These are phyloP conservation scores for Crithidia bombi DNA, from an alignment of 208 protist genomes.

Conservation along the genomic window DNA sequence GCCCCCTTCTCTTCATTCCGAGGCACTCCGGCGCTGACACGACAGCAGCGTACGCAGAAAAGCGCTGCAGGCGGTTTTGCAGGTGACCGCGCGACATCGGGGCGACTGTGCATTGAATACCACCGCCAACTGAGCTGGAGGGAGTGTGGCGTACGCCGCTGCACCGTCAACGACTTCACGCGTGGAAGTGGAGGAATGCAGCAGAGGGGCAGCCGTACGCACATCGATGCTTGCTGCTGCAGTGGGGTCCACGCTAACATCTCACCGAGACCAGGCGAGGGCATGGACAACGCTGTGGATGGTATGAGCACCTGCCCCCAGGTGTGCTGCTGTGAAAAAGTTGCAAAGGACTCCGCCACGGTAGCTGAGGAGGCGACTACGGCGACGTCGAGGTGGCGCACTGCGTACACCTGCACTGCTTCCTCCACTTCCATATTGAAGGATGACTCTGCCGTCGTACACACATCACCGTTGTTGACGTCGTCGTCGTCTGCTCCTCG, in stretches of 20 bases:
- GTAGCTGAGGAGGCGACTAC: neutral
- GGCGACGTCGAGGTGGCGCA: conserved; percentile 4
- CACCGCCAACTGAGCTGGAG: conserved; percentile 24
- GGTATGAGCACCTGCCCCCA: conserved; percentile 12
- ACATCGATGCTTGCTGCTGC: neutral
- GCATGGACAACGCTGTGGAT: neutral
- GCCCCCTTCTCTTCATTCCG: neutral
- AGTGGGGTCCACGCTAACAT: neutral
- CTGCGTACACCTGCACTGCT: conserved; percentile 14
- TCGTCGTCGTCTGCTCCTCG: conserved; percentile 1
- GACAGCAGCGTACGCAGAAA: conserved; percentile 2
- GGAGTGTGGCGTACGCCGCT: conserved; percentile 8
- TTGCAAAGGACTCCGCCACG: neutral
- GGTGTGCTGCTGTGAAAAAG: too few species aligned
- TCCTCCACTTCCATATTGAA: conserved; percentile 6
- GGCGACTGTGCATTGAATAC: neutral
- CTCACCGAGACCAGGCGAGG: neutral
- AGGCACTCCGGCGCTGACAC: neutral
- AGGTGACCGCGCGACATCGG: neutral
- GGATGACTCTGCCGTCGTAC: neutral
- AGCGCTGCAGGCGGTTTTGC: neutral
- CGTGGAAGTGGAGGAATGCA: conserved; percentile 13
- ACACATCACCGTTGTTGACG: neutral
- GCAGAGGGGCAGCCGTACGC: conserved; percentile 8
- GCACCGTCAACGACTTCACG: conserved; percentile 1